phyloP scores from a whole-genome alignment of 257 asterid species.

The Paulownia fortunei region DNA sequence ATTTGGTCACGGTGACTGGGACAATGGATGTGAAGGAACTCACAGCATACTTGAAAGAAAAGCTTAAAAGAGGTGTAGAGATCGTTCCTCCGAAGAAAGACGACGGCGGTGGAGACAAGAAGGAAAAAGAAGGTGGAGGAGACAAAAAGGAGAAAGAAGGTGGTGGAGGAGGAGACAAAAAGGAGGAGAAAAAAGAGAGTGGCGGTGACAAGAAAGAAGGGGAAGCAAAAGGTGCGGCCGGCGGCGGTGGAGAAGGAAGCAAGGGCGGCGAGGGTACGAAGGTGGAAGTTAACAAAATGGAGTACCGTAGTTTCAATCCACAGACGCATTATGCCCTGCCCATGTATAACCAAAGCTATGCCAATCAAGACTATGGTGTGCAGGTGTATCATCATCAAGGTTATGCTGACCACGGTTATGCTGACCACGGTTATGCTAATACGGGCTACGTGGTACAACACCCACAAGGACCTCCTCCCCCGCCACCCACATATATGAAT shows the following conservation, averaged over 20 bases:
- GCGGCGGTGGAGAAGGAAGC: slow-evolving; percentile 46
- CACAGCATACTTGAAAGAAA: slow-evolving; percentile 62
- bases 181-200: slow-evolving; percentile 29
- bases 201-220: slow-evolving; percentile 36
- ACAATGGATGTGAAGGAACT: slow-evolving; percentile 80
- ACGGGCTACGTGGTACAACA: slow-evolving; percentile 52
- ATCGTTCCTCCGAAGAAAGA: slow-evolving; percentile 73
- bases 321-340: slow-evolving; percentile 60
- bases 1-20: slow-evolving; percentile 74
- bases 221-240: slow-evolving; percentile 26
- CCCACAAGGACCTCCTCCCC: slow-evolving; percentile 63
- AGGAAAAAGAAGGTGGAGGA: slow-evolving; percentile 36
- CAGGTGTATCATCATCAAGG: slow-evolving; percentile 31
- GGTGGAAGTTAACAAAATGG: slow-evolving; percentile 70
- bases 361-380: slow-evolving; percentile 65
- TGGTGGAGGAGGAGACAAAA: slow-evolving; percentile 45
- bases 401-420: slow-evolving; percentile 37
- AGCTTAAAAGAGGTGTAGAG: slow-evolving; percentile 60
- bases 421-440: slow-evolving; percentile 34
- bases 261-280: slow-evolving; percentile 46
- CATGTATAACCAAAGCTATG: slow-evolving; percentile 54
- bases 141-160: slow-evolving; percentile 44
- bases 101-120: slow-evolving; percentile 51
- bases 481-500: slow-evolving; percentile 45
- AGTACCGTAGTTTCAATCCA: slow-evolving; percentile 49